phyloP scores from a whole-genome alignment of 2,329 filamentous ascomycete species.

The Rhinocladiella mackenziei region DNA sequence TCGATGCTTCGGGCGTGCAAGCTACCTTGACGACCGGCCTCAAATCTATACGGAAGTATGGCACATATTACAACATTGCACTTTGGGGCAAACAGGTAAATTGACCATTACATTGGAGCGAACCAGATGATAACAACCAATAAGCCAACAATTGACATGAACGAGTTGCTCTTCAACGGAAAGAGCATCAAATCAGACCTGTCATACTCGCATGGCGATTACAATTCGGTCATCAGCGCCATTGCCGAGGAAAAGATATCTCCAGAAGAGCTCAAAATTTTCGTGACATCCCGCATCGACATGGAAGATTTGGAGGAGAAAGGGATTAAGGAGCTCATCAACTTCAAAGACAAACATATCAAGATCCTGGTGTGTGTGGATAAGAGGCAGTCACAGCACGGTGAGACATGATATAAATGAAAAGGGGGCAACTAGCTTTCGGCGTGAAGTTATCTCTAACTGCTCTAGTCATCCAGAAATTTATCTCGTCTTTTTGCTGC shows the following conservation, averaged over 20 bases:
- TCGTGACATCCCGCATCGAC: not conserved
- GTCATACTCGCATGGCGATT: not conserved
- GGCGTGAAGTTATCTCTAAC: no score
- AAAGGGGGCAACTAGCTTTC: no score
- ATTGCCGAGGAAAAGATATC: not conserved
- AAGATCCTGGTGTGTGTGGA: slow-evolving; percentile 2
- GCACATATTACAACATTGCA: not conserved
- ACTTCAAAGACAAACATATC: not conserved
- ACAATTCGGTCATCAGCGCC: not conserved
- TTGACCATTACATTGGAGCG: not conserved
- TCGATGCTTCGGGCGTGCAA: not conserved
- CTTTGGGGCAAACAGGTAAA: not conserved
- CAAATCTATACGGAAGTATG: not conserved
- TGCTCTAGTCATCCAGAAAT: no score
- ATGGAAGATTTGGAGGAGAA: not conserved
- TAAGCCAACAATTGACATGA: not conserved
- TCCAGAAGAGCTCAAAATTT: not conserved
- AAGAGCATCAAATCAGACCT: not conserved
- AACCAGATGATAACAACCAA: not conserved
- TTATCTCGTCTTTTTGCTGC: no score
- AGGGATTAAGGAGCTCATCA: not conserved
- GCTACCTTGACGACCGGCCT: not conserved
- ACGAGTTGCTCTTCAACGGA: not conserved
- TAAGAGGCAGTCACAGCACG: no score
- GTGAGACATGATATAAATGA: no score